Evolutionary conservation across 306 rosid species (phyloP), one percentile per base, ranked within the genome.

Genomic region (Inga oerstediana): DNA sequence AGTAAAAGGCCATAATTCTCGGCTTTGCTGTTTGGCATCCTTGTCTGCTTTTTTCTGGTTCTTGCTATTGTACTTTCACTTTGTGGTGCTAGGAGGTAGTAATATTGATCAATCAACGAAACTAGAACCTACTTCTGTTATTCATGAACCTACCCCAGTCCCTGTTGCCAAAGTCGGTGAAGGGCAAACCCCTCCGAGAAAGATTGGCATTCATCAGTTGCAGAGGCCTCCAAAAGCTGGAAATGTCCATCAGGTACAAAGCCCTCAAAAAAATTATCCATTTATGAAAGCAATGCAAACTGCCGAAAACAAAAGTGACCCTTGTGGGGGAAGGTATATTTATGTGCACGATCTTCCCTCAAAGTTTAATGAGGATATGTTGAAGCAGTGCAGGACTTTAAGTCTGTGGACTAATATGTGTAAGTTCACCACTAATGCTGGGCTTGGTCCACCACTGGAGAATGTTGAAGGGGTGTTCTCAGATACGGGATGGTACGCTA

Each of bases 391-490:
- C 80, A 84, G 81, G 81, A 87, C 82, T 68, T 54, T 97, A 35
- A 92, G 97, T 69, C 86, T 81, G 30, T 97, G 98, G 99, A 97
- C 97, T 22, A 97, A 97, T 79, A 97, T 97, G 99, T 97, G 99
- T 41, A 94, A 97, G 92, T 97, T 94, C 86, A 92, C 97, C 0
- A 90, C 92, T 27, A 97, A 97, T 81, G 93, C 95, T 0, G 99
- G 99, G 72, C 94, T 97, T 49, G 98, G 99, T 30, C 99, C 98
- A 1, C 99, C 98, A 0, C 91, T 97, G 10, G 97, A 92, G 82
- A 94, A 97, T 75, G 86, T 84, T 8, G 92, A 92, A 67, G 95
- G 93, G 10, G 99, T 94, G 56, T 97, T 97, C 81, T 89, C 93
- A 0, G 80, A 94, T 74, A 91, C 89, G 0, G 97, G 98, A 2